Evolutionary conservation across 306 rosid genomes (phyloP).

Genomic region (Macrotyloma uniflorum): DNA sequence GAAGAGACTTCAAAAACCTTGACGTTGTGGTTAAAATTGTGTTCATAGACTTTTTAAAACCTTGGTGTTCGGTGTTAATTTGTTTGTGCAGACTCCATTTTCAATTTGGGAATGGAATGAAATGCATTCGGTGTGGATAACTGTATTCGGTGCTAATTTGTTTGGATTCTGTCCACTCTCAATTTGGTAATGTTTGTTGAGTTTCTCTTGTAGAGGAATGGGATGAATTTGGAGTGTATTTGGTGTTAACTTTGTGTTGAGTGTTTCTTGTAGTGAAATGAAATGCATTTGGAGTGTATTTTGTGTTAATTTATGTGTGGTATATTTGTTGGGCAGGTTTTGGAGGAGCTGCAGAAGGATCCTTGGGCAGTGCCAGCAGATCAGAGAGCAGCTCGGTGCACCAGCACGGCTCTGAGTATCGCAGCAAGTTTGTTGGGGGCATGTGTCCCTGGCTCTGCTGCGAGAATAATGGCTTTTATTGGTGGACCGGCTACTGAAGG

Average conservation of each 20-base stretch:
- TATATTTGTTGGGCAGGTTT: slow-evolving; percentile 51
- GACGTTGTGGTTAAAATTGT: neutral
- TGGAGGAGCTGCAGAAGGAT: slow-evolving; percentile 97
- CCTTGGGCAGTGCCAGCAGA: slow-evolving; percentile 89
- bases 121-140: neutral
- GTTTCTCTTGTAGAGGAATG: neutral
- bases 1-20: neutral
- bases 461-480: slow-evolving; percentile 88
- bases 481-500: slow-evolving; percentile 99
- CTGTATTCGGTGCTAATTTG: neutral
- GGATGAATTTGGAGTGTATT: neutral
- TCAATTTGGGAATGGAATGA: neutral
- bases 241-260: neutral
- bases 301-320: neutral
- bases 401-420: slow-evolving; percentile 81
- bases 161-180: neutral
- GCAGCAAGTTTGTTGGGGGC: slow-evolving; percentile 95
- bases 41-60: neutral
- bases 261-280: neutral
- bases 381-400: slow-evolving; percentile 82
- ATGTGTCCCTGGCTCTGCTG: slow-evolving; percentile 94
- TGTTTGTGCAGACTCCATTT: neutral
- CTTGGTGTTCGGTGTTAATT: neutral
- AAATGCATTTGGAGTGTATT: neutral
- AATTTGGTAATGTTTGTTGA: neutral